phyloP scores from a whole-genome alignment of 768 basidiomycete genomes.

The Candolleomyces efflorescens region DNA sequence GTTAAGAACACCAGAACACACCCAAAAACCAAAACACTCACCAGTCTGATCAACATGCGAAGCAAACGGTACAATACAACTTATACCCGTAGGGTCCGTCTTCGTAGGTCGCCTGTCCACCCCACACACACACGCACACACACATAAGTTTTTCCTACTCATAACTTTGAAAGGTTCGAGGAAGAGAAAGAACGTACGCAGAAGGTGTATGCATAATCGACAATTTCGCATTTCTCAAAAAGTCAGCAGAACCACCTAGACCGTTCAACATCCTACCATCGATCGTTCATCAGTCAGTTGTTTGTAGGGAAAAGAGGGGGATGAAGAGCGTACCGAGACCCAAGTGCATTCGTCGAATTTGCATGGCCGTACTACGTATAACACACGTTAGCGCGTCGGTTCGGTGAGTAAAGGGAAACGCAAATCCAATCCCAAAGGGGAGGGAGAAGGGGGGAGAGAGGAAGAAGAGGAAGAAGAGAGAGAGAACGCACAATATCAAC shows the following conservation, averaged over 20 bases:
- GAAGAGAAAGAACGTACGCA: constrained; percentile 25
- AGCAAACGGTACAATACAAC: constrained; percentile 45
- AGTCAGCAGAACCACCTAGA: constrained; percentile 45
- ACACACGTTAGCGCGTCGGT: background rate
- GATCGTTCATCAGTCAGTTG: background rate
- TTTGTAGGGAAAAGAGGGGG: background rate
- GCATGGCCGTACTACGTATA: constrained; percentile 41
- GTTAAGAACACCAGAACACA: background rate
- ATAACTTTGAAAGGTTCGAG: too few relatives aligned
- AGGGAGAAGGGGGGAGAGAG: too few relatives aligned
- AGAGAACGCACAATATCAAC: constrained; percentile 40
- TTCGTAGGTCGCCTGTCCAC: constrained; percentile 36
- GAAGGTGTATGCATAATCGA: constrained; percentile 50
- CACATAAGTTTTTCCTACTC: too few relatives aligned
- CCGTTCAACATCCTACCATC: constrained; percentile 44
- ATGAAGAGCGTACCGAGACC: constrained; percentile 25
- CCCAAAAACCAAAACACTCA: constrained; percentile 14
- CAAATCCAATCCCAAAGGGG: too few relatives aligned
- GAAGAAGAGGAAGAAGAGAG: background rate
- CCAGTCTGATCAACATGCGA: constrained; percentile 47
- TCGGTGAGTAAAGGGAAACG: too few relatives aligned
- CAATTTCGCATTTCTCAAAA: constrained; percentile 45
- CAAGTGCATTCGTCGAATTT: constrained; percentile 48
- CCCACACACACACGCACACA: too few relatives aligned
- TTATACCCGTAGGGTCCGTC: constrained; percentile 45